A percentile compares a stretch with the other conserved stretches of the same genome.
Evolutionary conservation across 768 basidiomycete genomes (phyloP).

Genomic region (Tylopilus plumbeoviolaceoides): DNA sequence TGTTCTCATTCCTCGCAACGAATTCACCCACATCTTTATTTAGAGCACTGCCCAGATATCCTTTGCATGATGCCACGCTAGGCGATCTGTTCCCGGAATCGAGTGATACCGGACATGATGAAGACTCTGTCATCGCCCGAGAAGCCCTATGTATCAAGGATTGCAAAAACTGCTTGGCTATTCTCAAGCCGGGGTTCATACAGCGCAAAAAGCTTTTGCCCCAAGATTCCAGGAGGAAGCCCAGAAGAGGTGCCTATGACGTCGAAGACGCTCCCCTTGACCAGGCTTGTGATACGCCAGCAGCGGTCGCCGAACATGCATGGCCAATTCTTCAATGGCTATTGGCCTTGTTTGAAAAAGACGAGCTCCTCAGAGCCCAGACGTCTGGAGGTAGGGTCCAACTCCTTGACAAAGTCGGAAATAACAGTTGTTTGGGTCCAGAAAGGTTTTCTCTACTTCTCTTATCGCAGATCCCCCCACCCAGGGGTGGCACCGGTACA

Average conservation of each 20-base stretch:
- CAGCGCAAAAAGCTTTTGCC: conserved; percentile 29
- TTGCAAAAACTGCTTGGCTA: conserved; percentile 57
- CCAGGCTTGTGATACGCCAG: conserved; percentile 12
- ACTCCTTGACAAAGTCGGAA: conserved; percentile 2
- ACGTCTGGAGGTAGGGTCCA: conserved; percentile 24
- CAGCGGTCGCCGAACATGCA: conserved; percentile 53
- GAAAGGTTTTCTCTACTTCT: conserved; percentile 50
- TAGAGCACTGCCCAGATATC: conserved; percentile 52
- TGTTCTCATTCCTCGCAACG: conserved; percentile 53
- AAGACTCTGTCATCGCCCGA: conserved; percentile 55
- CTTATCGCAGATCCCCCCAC: conserved; percentile 54
- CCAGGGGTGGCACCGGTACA: conserved; percentile 41
- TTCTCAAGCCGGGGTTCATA: conserved; percentile 54
- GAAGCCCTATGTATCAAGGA: conserved; percentile 51
- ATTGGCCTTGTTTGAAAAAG: conserved; percentile 62
- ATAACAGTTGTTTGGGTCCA: conserved; percentile 18
- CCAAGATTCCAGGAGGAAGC: conserved; percentile 28
- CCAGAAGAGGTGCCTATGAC: conserved; percentile 26
- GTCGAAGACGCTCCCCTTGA: conserved; percentile 26
- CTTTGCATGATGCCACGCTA: conserved; percentile 16
- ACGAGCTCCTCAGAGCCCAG: conserved; percentile 41
- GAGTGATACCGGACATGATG: conserved; percentile 33
- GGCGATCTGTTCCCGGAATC: neutral
- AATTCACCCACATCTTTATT: conserved; percentile 52
- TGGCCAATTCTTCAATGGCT: conserved; percentile 76